Evolutionary conservation across 495 filamentous ascomycete genomes (phyloP), one percentile per base, ranked within the genome.

Genomic region (Annulohypoxylon maeteangense): DNA sequence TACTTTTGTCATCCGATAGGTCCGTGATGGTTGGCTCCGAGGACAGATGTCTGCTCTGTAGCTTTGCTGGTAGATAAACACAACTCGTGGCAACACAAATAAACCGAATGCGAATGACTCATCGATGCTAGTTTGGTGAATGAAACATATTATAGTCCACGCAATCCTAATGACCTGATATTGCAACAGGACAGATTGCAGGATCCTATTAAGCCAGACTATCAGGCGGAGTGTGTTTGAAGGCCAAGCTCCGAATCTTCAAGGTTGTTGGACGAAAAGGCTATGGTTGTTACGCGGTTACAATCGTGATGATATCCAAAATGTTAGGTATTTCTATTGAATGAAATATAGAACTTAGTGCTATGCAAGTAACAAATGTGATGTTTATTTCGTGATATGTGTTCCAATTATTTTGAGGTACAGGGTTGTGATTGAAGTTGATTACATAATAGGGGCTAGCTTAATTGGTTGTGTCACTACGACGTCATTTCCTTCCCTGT

Each of bases 401-500:
- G n/a, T 42, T 16, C 14, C 38, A 42, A 4, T 42, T 2, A n/a
- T n/a, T n/a, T n/a, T n/a, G n/a, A n/a, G 7, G 20, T 48, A 23
- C 14, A 53, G 27, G 48, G 48, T 31, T 53, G 4, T 10, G 48
- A 31, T 14, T 54, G 8, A 54, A 34, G 27, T 31, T 54, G 50
- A 54, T 54, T 54, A 54, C 14, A 8, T 42, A 57, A 36, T 20
- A 10, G 11, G 27, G 18, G 4, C 32, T 56, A 58, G 45, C 45
- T 3, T 44, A 4, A 18, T 40, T 47, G 2, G 40, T 7, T 6
- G 23, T 42, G 60, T 54, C 67, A 60, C 53, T 63, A 47, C 70
- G 34, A 72, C 69, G 69, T 72, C 69, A 72, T 72, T 53, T 54
- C 23, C n/a, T 64, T 42, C 62, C 42, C 32, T 59, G 51, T 44